Evolutionary conservation across 768 basidiomycete species (phyloP), one percentile per base, ranked within the genome.

Genomic region (Phylloporus arenicola): DNA sequence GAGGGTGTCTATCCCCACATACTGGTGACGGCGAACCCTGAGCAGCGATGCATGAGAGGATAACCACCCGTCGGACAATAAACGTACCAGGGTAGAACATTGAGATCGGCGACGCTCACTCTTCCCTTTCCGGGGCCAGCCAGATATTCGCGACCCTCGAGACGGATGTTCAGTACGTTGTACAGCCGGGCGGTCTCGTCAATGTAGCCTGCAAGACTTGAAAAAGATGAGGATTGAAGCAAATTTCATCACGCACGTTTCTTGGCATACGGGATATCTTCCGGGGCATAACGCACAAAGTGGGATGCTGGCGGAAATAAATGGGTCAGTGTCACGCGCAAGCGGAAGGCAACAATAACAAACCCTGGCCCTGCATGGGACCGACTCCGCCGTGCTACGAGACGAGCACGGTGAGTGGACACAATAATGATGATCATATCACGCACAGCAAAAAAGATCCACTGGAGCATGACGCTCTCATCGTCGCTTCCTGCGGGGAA

Each of bases 141-240:
- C 13, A 95, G 80, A 64, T 77, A 94, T 35, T 92, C 89, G 16
- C 86, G 78, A 47, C 74, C 79, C 41, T 73, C 66, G 17, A 94
- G 77, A 22, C 86, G 80, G 43, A 83, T 81, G 58, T 94, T 82
- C 38, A 94, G 77, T 3, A 94, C 93, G n/a, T 79, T 72, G 63
- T 87, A 92, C 20, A 94, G 75, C 20, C 93, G 80, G 58, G 80
- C 82, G 3, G 88, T 88, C 74, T 95, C 93, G 22, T 89, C 82
- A 20, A 73, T 57, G 68, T 89, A 94, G 45, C 91, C 82, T 82
- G 47, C 63, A 52, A 58, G 63, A 47, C 43, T 54, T 6, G 30
- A 43, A 16, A 43, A 43, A 27, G 19, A 42, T 7, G 25, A 14
- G 10, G 17, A 43, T 9, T 37, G 20, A 43, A 43, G 40, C 27